These are phyloP conservation scores for Tulasnella sp. DNA, from an alignment of 768 basidiomycete genomes.

Conservation along the genomic window DNA sequence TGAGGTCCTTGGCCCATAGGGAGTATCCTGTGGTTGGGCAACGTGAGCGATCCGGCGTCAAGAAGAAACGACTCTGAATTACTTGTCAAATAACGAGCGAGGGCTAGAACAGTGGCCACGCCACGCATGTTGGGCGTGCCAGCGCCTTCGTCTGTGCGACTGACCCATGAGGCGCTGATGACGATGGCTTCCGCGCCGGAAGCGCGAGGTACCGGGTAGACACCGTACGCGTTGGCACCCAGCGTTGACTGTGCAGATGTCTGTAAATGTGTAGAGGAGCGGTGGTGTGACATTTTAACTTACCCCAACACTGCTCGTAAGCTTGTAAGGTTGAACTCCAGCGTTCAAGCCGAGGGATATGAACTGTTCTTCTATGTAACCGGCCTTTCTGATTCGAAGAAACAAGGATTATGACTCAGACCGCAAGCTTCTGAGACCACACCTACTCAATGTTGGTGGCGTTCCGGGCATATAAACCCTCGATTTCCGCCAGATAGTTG, in stretches of 20 bases:
- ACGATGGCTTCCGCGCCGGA: slow-evolving; percentile 92
- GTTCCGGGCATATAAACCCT: slow-evolving; percentile 58
- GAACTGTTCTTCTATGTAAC: slow-evolving; percentile 61
- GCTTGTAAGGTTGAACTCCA: slow-evolving; percentile 61
- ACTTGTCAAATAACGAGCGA: slow-evolving; percentile 87
- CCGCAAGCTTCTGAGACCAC: background rate
- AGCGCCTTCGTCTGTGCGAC: slow-evolving; percentile 54
- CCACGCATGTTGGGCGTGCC: slow-evolving; percentile 74
- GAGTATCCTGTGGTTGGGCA: slow-evolving; percentile 57
- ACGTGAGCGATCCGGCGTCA: background rate
- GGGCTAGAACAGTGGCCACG: slow-evolving; percentile 72
- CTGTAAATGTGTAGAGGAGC: background rate
- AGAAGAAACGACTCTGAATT: slow-evolving; percentile 32
- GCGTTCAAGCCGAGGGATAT: slow-evolving; percentile 67
- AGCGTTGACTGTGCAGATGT: slow-evolving; percentile 45
- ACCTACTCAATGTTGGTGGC: slow-evolving; percentile 69
- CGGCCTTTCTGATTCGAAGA: slow-evolving; percentile 53
- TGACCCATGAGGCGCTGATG: slow-evolving; percentile 86
- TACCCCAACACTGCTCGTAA: background rate
- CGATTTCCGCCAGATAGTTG: slow-evolving; percentile 66
- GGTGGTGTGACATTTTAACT: background rate
- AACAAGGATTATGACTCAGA: background rate
- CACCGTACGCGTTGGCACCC: slow-evolving; percentile 80
- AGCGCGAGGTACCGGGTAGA: slow-evolving; percentile 79
- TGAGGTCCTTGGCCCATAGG: slow-evolving; percentile 91